Conservation (phyloP, 345 rosid genomes). For the Theobroma cacao region DNA sequence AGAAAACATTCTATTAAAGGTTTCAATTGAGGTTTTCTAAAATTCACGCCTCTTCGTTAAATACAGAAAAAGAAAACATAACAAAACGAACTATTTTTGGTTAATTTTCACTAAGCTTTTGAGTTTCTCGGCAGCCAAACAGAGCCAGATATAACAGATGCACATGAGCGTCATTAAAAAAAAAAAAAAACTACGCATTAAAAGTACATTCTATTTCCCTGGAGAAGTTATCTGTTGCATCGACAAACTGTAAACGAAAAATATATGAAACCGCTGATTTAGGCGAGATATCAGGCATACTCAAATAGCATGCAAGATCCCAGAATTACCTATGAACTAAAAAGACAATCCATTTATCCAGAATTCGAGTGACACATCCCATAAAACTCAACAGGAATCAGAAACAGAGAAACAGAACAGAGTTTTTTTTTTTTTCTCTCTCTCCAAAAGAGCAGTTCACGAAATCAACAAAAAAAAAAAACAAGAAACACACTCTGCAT, state of each 20-base stretch:
- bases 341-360: neutral
- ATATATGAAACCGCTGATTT: neutral
- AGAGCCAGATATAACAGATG: neutral
- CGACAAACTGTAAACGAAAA: too few species aligned
- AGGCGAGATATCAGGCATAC: neutral
- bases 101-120: neutral
- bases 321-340: neutral
- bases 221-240: neutral
- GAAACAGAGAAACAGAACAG: neutral
- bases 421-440: too few species aligned
- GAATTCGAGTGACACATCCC: neutral
- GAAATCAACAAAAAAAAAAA: neutral
- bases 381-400: neutral
- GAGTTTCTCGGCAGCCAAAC: slow-evolving; percentile 2
- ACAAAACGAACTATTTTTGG: neutral
- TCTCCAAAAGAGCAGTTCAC: too few species aligned
- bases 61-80: neutral
- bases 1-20: too few species aligned
- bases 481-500: neutral
- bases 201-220: neutral
- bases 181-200: neutral
- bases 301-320: neutral
- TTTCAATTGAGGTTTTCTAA: neutral
- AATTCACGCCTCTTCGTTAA: neutral
- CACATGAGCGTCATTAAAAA: neutral